Conservation (phyloP, 2,329 filamentous ascomycete genomes). For the Coniochaeta prunicola region DNA sequence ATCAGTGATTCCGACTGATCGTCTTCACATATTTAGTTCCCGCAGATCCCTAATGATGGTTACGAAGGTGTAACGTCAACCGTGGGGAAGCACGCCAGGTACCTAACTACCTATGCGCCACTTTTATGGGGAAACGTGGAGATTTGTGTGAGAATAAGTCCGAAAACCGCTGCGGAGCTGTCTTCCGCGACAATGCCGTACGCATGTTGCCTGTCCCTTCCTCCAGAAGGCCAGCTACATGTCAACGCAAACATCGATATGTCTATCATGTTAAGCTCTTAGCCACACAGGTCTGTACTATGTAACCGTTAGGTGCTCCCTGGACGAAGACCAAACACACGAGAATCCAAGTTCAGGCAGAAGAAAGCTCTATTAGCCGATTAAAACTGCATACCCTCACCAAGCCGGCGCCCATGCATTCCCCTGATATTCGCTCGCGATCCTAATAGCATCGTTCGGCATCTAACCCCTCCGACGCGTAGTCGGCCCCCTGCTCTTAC, state of each 20-base stretch:
- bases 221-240: too few species aligned
- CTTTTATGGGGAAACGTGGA: background rate
- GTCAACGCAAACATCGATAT: too few species aligned
- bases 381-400: slow-evolving; percentile 1
- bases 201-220: too few species aligned
- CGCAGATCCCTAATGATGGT: background rate
- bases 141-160: background rate
- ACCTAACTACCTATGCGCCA: too few species aligned
- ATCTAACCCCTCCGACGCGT: slow-evolving; percentile 31
- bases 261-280: too few species aligned
- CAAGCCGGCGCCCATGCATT: slow-evolving; percentile 3
- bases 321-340: too few species aligned
- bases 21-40: background rate
- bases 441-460: slow-evolving; percentile 2
- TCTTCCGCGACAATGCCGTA: background rate
- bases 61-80: background rate
- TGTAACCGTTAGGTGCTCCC: too few species aligned
- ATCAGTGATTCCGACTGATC: background rate
- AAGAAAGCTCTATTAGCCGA: too few species aligned
- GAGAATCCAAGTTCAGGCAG: too few species aligned
- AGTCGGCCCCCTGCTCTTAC: slow-evolving; percentile 31
- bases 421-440: background rate
- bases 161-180: background rate
- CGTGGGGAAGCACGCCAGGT: background rate
- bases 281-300: too few species aligned